Conservation (phyloP, 495 filamentous ascomycete genomes). For the Penicillium dipodomyicola region DNA sequence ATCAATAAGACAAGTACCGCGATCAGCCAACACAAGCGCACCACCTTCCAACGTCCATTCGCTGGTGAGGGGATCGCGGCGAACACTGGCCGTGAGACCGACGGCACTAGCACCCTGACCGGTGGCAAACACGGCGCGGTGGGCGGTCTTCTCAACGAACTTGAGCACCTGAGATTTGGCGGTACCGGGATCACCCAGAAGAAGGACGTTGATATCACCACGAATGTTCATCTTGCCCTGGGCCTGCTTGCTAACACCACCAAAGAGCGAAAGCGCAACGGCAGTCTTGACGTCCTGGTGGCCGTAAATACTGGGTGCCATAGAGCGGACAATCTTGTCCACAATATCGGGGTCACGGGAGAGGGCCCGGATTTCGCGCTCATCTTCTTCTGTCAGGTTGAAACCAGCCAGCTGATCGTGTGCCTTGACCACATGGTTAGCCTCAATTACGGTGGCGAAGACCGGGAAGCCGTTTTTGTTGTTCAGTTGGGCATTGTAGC, state of each 20-base stretch:
- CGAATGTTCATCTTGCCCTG: slow-evolving; percentile 85
- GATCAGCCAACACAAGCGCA: slow-evolving; percentile 91
- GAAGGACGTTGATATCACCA: slow-evolving; percentile 97
- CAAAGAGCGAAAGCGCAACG: slow-evolving; percentile 89
- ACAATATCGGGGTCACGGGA: slow-evolving; percentile 87
- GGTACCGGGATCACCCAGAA: slow-evolving; percentile 96
- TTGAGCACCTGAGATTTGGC: slow-evolving; percentile 98
- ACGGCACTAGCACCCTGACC: slow-evolving; percentile 97
- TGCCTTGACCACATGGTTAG: slow-evolving; percentile 93
- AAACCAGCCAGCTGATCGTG: slow-evolving; percentile 99
- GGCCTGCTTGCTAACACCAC: slow-evolving; percentile 87
- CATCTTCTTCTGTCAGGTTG: slow-evolving; percentile 92
- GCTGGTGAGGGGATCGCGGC: slow-evolving; percentile 89
- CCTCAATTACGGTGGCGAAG: slow-evolving; percentile 96
- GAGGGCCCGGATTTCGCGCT: slow-evolving; percentile 83
- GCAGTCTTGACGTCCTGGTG: slow-evolving; percentile 98
- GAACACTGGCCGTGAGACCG: slow-evolving; percentile 95
- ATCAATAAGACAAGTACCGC: slow-evolving; percentile 94
- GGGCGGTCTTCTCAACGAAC: slow-evolving; percentile 96
- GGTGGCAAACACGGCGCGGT: slow-evolving; percentile 95
- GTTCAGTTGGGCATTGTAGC: slow-evolving; percentile 95
- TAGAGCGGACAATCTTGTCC: slow-evolving; percentile 90
- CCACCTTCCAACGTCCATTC: slow-evolving; percentile 99
- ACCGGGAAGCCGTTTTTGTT: slow-evolving; percentile 99
- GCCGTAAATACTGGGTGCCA: slow-evolving; percentile 96